Percentiles rank a stretch among this genome's conserved stretches.
Evolutionary conservation across 805 yeast genomes (phyloP).

Genomic region (Geotrichum ghanense): DNA sequence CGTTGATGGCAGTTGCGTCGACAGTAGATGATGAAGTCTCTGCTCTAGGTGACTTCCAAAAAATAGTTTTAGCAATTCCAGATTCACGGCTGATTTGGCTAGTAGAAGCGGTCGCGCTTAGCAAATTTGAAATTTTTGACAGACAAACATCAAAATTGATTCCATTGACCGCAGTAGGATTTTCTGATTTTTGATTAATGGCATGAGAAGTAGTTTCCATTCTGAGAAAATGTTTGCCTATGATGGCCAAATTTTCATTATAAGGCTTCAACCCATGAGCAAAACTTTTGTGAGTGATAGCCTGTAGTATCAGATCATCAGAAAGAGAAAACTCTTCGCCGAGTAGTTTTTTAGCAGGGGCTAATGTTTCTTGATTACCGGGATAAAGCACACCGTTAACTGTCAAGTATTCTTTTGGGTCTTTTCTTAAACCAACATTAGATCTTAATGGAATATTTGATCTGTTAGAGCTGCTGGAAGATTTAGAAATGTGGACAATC

Average conservation of each 20-base stretch:
- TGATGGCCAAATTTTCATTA: constrained; percentile 69
- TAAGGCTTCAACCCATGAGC: constrained; percentile 85
- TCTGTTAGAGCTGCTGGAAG: not conserved
- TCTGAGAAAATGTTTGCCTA: constrained; percentile 34
- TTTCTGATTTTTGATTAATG: constrained; percentile 7
- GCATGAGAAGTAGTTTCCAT: constrained; percentile 15
- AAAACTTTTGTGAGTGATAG: constrained; percentile 87
- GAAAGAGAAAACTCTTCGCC: constrained; percentile 41
- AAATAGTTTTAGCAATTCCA: constrained; percentile 19
- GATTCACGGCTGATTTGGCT: constrained; percentile 20
- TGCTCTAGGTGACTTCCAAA: constrained; percentile 17
- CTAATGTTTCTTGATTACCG: constrained; percentile 35
- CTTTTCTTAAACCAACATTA: constrained; percentile 49
- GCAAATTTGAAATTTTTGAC: constrained; percentile 13
- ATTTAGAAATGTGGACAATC: not conserved
- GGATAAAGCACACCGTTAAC: constrained; percentile 48
- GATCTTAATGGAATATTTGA: not conserved
- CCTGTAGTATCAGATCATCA: constrained; percentile 58
- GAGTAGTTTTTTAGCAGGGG: constrained; percentile 38
- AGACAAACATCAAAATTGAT: constrained; percentile 21
- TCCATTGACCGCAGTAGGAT: constrained; percentile 17
- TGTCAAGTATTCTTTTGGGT: constrained; percentile 46
- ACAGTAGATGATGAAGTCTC: constrained; percentile 24
- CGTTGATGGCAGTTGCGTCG: constrained; percentile 40
- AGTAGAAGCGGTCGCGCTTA: constrained; percentile 20